Percentiles rank a stretch among this genome's conserved stretches.
These are phyloP conservation scores for Mortierella sp. DNA, from an alignment of 371 early-diverging fungal species.

Conservation along the genomic window DNA sequence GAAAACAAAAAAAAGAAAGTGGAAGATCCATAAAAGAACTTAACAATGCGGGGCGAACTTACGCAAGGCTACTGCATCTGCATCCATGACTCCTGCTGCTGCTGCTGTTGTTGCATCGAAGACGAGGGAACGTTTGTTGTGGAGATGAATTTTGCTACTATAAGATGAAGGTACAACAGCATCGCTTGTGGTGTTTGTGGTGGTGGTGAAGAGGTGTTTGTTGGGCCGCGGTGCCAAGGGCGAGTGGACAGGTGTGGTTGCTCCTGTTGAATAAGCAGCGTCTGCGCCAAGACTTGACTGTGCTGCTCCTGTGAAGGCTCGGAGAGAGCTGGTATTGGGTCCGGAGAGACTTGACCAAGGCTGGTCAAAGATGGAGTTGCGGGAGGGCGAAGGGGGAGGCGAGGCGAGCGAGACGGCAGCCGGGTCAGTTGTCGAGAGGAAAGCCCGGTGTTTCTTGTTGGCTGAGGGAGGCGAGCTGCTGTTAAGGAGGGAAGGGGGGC, in stretches of 20 bases:
- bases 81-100: background rate
- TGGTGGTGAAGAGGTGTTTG: background rate
- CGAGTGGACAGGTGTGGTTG: background rate
- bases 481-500: background rate
- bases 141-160: constrained; percentile 26
- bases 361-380: constrained; percentile 56
- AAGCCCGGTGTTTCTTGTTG: constrained; percentile 8
- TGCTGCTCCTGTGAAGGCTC: constrained; percentile 5
- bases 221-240: background rate
- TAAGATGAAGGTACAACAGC: constrained; percentile 9
- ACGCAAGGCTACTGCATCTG: background rate
- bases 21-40: background rate
- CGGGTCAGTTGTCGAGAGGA: constrained; percentile 5
- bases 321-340: constrained; percentile 47
- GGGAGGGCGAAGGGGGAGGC: constrained; percentile 52
- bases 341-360: constrained; percentile 38
- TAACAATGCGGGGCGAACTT: background rate
- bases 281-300: background rate
- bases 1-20: background rate
- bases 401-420: constrained; percentile 38
- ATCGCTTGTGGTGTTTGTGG: too few relatives aligned
- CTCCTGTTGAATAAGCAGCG: background rate
- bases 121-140: constrained; percentile 6
- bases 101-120: background rate
- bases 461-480: constrained; percentile 5